Evolutionary conservation across 2,329 filamentous ascomycete species (phyloP).

Genomic region (Sodiomyces alkalinus): DNA sequence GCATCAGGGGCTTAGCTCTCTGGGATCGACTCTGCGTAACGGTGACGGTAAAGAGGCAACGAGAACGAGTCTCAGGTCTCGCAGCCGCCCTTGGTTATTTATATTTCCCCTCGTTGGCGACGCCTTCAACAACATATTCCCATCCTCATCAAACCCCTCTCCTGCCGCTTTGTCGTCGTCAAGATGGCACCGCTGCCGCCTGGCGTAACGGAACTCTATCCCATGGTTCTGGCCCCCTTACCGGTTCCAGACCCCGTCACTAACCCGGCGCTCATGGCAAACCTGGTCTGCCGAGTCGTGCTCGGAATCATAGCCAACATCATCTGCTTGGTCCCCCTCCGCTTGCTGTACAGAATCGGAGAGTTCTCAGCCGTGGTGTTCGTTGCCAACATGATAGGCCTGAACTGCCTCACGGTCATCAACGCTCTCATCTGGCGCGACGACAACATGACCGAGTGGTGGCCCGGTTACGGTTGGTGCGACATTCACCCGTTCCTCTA

Average conservation of each 20-base stretch:
- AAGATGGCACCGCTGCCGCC: slow-evolving; percentile 4
- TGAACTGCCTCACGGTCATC: slow-evolving; percentile 32
- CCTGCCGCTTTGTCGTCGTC: background rate
- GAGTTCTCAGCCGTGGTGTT: slow-evolving; percentile 38
- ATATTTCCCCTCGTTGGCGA: too few species aligned
- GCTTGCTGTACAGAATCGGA: slow-evolving; percentile 33
- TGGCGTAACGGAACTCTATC: background rate
- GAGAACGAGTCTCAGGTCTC: too few species aligned
- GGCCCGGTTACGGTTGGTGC: slow-evolving; percentile 35
- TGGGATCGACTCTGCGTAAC: too few species aligned
- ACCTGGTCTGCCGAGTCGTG: slow-evolving; percentile 32
- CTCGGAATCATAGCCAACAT: slow-evolving; percentile 28
- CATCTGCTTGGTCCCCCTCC: slow-evolving; percentile 34
- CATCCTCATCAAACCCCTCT: background rate
- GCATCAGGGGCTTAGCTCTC: too few species aligned
- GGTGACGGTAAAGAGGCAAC: too few species aligned
- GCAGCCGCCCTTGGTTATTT: too few species aligned
- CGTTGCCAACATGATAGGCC: slow-evolving; percentile 26
- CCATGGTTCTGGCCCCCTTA: background rate
- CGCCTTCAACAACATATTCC: background rate
- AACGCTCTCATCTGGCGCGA: slow-evolving; percentile 38
- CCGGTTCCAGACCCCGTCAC: slow-evolving; percentile 10
- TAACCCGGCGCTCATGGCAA: slow-evolving; percentile 20
- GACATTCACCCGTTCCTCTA: slow-evolving; percentile 33
- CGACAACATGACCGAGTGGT: slow-evolving; percentile 35